Conservation (phyloP, 495 filamentous ascomycete genomes). For the Glutinoglossum americanum region DNA sequence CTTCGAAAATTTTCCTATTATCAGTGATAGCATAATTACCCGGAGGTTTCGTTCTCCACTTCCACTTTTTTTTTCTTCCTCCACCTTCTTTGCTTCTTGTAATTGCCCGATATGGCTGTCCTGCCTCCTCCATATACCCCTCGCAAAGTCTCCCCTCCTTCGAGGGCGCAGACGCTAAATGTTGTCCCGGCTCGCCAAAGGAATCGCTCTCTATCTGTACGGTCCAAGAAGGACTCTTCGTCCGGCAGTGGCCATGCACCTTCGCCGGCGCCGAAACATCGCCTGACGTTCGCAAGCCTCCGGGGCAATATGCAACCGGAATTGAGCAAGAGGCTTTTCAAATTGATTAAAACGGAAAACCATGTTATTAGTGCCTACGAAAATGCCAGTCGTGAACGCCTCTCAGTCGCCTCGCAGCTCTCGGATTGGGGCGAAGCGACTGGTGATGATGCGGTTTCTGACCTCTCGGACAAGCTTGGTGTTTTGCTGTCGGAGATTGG, state of each 20-base stretch:
- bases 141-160: not conserved
- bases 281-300: slow-evolving; percentile 63
- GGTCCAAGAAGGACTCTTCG: slow-evolving; percentile 17
- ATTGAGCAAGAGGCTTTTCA: slow-evolving; percentile 63
- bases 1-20: not conserved
- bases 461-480: slow-evolving; percentile 83
- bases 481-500: slow-evolving; percentile 80
- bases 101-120: not conserved
- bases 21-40: not conserved
- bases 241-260: slow-evolving; percentile 6
- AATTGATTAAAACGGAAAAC: slow-evolving; percentile 83
- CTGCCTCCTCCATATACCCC: slow-evolving; percentile 3
- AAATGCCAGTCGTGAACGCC: slow-evolving; percentile 55
- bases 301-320: slow-evolving; percentile 67
- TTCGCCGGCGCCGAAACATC: slow-evolving; percentile 23
- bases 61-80: not conserved
- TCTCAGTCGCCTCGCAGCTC: slow-evolving; percentile 70
- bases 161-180: slow-evolving; percentile 7
- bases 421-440: slow-evolving; percentile 91
- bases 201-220: slow-evolving; percentile 21
- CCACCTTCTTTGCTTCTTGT: not conserved
- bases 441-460: slow-evolving; percentile 62
- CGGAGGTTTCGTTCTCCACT: not conserved
- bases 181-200: slow-evolving; percentile 10
- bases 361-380: slow-evolving; percentile 64